Evolutionary conservation across 495 filamentous ascomycete species (phyloP).

Genomic region (Penicillium manginii): DNA sequence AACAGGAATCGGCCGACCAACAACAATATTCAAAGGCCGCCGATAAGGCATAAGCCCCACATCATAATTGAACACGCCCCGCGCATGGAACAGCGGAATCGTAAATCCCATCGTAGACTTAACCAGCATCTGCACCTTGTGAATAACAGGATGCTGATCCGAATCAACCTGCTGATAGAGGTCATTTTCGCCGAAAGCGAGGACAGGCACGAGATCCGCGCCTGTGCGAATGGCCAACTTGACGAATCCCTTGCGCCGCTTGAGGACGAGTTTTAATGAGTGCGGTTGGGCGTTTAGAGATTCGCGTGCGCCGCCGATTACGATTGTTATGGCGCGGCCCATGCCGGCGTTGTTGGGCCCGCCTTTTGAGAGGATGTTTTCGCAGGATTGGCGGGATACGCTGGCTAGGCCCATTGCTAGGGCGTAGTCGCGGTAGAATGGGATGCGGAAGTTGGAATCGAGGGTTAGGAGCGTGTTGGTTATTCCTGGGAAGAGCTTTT

Average conservation of each 20-base stretch:
- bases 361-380: constrained; percentile 79
- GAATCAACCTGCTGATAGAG: constrained; percentile 86
- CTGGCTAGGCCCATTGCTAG: constrained; percentile 83
- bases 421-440: constrained; percentile 90
- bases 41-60: constrained; percentile 95
- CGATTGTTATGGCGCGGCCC: constrained; percentile 95
- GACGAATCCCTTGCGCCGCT: constrained; percentile 86
- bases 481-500: constrained; percentile 90
- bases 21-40: constrained; percentile 82
- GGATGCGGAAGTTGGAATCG: constrained; percentile 89
- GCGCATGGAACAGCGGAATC: constrained; percentile 83
- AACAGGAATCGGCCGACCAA: constrained; percentile 78
- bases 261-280: constrained; percentile 73
- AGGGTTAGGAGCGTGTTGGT: constrained; percentile 89
- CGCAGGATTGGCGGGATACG: constrained; percentile 88
- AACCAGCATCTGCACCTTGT: constrained; percentile 75
- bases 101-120: constrained; percentile 89
- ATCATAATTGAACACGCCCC: constrained; percentile 97
- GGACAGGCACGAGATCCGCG: constrained; percentile 87
- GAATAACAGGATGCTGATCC: constrained; percentile 69
- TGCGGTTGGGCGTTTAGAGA: constrained; percentile 84
- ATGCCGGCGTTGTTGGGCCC: constrained; percentile 82
- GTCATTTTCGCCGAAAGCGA: constrained; percentile 95
- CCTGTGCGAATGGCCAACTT: constrained; percentile 89
- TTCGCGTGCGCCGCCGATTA: constrained; percentile 90